Percentiles rank a stretch among this genome's conserved stretches.
These are phyloP conservation scores for Hypoxylon sp. DNA, from an alignment of 2,329 filamentous ascomycete species.

Conservation along the genomic window DNA sequence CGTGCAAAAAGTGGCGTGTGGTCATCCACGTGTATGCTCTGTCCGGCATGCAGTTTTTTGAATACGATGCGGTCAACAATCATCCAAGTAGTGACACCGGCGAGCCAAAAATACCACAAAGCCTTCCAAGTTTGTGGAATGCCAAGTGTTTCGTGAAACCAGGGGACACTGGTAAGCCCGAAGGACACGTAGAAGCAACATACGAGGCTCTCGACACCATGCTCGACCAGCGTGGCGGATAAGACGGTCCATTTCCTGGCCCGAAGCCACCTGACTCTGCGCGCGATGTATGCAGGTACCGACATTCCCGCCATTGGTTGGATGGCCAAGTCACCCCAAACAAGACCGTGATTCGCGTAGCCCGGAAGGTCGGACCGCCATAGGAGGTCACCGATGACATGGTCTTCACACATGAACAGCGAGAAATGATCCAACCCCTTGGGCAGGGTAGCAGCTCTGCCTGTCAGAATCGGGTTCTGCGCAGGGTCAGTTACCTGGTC, in stretches of 20 bases:
- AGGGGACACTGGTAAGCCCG: constrained; percentile 80
- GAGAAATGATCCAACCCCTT: constrained; percentile 92
- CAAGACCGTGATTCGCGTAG: constrained; percentile 84
- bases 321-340: constrained; percentile 87
- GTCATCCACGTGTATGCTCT: constrained; percentile 78
- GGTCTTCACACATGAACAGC: constrained; percentile 97
- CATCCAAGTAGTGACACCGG: constrained; percentile 79
- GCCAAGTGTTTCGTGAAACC: constrained; percentile 67
- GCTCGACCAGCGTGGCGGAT: constrained; percentile 90
- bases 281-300: constrained; percentile 80
- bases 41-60: constrained; percentile 79
- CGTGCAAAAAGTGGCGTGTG: constrained; percentile 82
- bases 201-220: constrained; percentile 88
- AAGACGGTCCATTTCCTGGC: constrained; percentile 96
- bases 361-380: constrained; percentile 79
- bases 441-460: constrained; percentile 61
- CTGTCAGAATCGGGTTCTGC: constrained; percentile 61
- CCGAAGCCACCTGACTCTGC: constrained; percentile 89
- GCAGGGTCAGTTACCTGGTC: constrained; percentile 75
- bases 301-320: constrained; percentile 91
- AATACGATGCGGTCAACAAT: constrained; percentile 81
- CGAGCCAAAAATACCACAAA: constrained; percentile 76
- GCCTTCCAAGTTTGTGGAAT: constrained; percentile 77
- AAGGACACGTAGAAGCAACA: constrained; percentile 87
- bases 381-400: constrained; percentile 91